Evolutionary conservation across 2,329 filamentous ascomycete genomes (phyloP).

Genomic region (Cyphellophora europaea): DNA sequence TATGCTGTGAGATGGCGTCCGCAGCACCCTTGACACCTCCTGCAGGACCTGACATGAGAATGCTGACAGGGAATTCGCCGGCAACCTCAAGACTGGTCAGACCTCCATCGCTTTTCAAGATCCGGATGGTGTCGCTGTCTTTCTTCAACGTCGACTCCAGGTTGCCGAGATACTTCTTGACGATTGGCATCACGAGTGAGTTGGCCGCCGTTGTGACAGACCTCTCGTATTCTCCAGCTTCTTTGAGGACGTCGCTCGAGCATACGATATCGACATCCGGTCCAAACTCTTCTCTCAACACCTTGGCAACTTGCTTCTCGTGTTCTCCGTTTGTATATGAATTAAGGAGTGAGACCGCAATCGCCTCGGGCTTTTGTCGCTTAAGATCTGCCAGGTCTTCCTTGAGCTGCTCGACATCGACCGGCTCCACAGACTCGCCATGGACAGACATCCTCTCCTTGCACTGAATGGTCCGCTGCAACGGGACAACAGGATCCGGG

Average conservation of each 20-base stretch:
- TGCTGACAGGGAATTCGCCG: conserved; percentile 37
- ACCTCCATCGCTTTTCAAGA: conserved; percentile 41
- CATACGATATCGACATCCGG: conserved; percentile 34
- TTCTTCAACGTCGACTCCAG: conserved; percentile 29
- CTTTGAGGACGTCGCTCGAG: conserved; percentile 32
- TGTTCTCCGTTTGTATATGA: conserved; percentile 36
- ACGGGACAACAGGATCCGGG: conserved; percentile 38
- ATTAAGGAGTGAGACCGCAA: conserved; percentile 39
- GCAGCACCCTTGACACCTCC: conserved; percentile 41
- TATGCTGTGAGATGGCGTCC: conserved; percentile 34
- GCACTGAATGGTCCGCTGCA: conserved; percentile 36
- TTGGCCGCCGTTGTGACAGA: conserved; percentile 38
- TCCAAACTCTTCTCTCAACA: conserved; percentile 32
- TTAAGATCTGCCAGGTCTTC: conserved; percentile 29
- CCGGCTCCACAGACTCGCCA: conserved; percentile 29
- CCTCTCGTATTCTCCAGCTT: background rate
- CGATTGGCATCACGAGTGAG: conserved; percentile 38
- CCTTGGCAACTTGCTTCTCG: conserved; percentile 28
- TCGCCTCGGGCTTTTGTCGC: conserved; percentile 33
- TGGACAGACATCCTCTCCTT: conserved; percentile 35
- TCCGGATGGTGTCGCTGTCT: conserved; percentile 37
- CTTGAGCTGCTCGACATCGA: conserved; percentile 32
- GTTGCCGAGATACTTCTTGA: conserved; percentile 36
- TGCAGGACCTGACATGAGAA: conserved; percentile 42
- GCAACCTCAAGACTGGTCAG: conserved; percentile 37